Conservation (phyloP, 2,329 filamentous ascomycete species). For the Ophiostoma australiae region DNA sequence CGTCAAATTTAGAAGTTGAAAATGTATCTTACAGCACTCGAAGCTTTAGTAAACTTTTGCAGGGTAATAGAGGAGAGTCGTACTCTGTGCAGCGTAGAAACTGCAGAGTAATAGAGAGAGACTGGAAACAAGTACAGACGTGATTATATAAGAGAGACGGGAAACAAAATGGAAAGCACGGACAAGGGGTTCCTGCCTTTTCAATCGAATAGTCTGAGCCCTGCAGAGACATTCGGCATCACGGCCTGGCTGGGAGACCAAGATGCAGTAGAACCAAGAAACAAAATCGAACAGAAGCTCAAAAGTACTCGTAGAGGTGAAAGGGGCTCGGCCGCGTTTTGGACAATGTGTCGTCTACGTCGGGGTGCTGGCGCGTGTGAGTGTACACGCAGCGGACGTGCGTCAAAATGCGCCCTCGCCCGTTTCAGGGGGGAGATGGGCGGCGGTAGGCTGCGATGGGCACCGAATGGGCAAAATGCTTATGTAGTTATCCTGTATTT, state of each 20-base stretch:
- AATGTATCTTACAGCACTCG: not conserved
- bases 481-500: no score
- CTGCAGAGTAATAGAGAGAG: no score
- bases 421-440: conserved; percentile 5
- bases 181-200: not conserved
- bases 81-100: no score
- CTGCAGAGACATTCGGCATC: not conserved
- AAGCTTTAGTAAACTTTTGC: no score
- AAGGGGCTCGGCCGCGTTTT: conserved; percentile 13
- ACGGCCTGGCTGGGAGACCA: not conserved
- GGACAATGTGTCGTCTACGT: conserved; percentile 8
- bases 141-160: not conserved
- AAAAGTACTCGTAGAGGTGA: not conserved
- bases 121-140: no score
- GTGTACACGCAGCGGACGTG: not conserved
- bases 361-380: not conserved
- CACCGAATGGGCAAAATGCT: no score
- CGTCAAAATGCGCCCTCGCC: conserved; percentile 4
- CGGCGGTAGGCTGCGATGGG: not conserved
- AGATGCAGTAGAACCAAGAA: not conserved
- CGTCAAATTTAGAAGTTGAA: not conserved
- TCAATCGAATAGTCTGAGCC: not conserved
- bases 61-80: not conserved
- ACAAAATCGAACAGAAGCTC: not conserved
- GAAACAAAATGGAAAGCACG: conserved; percentile 2